phyloP scores from a whole-genome alignment of 148 eudicot species.

The Limonium bicolor region DNA sequence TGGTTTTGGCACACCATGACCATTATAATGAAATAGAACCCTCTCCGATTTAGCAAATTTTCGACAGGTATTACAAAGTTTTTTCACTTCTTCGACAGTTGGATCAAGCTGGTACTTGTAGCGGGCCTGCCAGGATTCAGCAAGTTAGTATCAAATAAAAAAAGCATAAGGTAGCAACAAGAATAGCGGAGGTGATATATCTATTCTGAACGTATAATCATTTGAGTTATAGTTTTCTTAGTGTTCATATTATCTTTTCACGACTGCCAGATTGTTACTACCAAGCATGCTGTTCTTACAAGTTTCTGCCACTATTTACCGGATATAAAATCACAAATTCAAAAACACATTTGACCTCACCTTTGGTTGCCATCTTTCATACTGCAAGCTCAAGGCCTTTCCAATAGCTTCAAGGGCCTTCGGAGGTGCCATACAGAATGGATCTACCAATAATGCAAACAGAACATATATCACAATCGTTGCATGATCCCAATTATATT shows the following conservation, averaged over 20 bases:
- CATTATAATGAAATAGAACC: constrained; percentile 94
- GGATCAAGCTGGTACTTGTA: constrained; percentile 79
- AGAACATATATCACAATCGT: no score
- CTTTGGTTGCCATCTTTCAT: constrained; percentile 97
- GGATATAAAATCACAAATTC: no score
- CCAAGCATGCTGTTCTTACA: no score
- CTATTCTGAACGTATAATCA: no score
- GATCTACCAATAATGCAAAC: constrained; percentile 60
- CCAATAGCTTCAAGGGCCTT: constrained; percentile 93
- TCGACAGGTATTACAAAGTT: constrained; percentile 77
- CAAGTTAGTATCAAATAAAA: not conserved
- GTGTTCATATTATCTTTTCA: no score
- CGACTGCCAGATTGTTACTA: no score
- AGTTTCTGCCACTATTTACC: no score
- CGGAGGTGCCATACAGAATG: constrained; percentile 87
- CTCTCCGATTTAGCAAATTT: constrained; percentile 85
- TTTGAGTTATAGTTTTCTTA: no score
- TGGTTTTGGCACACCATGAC: constrained; percentile 98
- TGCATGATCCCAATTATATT: no score
- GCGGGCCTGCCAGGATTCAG: constrained; percentile 46
- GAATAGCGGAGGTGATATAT: no score
- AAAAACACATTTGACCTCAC: no score
- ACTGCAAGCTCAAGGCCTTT: constrained; percentile 65
- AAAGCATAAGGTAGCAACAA: no score
- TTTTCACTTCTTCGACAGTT: constrained; percentile 86